Evolutionary conservation across 2,329 filamentous ascomycete genomes (phyloP), one percentile per base, ranked within the genome.

Genomic region (Aschersonia sp.): DNA sequence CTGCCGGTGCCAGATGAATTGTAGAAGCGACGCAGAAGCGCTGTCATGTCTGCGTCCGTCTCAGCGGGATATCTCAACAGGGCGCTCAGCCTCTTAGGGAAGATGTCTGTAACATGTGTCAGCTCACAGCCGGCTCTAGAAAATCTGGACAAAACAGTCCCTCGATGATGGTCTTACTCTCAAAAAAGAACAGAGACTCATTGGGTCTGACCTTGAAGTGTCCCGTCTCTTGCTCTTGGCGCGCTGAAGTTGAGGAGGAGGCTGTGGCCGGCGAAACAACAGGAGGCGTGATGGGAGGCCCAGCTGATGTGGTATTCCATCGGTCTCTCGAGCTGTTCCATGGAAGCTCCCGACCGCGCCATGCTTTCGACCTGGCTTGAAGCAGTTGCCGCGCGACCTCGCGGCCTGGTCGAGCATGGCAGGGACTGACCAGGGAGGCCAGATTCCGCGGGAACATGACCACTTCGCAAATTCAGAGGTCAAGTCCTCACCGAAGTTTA

Each of bases 101-200:
- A 94, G 45, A 97, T 75, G 64, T 92, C 85, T 89, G 14, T 42
- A 29, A 6, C 22, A 4, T 22, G 22, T 2, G 3, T 22, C 4
- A 22, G 22, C 22, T 22, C 22, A 4, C 22, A 22, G 22, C 22
- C 22, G 22, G 4, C 22, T 22, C 22, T 22, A 22, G 2, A 12
- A 39, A 39, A 12, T 2, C 3, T 39, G 35, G 35, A 8, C 14
- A 14, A 42, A 42, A 4, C 11, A 10, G n/a, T 8, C 11, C 9
- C 22, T 7, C 9, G 6, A n/a, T 6, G 5, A 46, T 31, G 32
- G 37, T 58, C 79, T 60, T 66, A 89, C 85, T 94, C 61, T 94
- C 88, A 58, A 97, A 82, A 68, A 94, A 98, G 6, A 96, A 64
- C 43, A 97, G 81, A 0, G 83, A 82, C 67, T 97, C 87, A 55